phyloP scores from a whole-genome alignment of 352 stramenopile genomes.

The Phytophthora meadii region DNA sequence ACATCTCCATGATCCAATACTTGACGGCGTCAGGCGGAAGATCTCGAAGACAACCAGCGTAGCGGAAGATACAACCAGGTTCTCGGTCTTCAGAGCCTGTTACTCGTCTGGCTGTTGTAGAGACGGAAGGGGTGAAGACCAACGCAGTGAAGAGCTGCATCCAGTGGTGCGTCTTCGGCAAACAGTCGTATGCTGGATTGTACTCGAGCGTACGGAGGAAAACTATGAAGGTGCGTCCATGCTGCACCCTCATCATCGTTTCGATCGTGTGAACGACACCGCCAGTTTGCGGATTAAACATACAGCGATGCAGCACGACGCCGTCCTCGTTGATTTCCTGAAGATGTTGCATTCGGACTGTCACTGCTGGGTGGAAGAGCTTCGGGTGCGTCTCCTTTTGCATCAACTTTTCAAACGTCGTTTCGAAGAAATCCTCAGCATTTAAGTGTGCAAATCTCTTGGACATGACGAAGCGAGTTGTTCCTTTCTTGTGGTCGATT shows the following conservation, averaged over 20 bases:
- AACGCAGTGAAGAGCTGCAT: conserved; percentile 39
- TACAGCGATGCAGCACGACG: conserved; percentile 42
- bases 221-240: conserved; percentile 36
- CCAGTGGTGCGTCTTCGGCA: conserved; percentile 37
- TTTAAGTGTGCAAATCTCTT: conserved; percentile 38
- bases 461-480: conserved; percentile 37
- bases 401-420: conserved; percentile 37
- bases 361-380: conserved; percentile 40
- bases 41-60: conserved; percentile 35
- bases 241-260: conserved; percentile 36
- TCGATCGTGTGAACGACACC: conserved; percentile 41
- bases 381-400: conserved; percentile 32
- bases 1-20: conserved; percentile 57
- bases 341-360: conserved; percentile 37
- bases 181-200: conserved; percentile 27
- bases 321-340: conserved; percentile 47
- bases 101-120: conserved; percentile 6
- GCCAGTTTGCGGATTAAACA: conserved; percentile 51
- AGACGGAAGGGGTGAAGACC: conserved; percentile 40
- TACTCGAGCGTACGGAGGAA: conserved; percentile 41
- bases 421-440: conserved; percentile 28
- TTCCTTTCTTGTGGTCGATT: conserved; percentile 23
- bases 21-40: conserved; percentile 31
- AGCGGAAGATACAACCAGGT: conserved; percentile 39
- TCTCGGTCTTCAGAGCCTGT: conserved; percentile 5